Percentiles rank a stretch among this genome's conserved stretches.
Conservation (phyloP, 495 filamentous ascomycete genomes). For the Penicillium simplicissimum region DNA sequence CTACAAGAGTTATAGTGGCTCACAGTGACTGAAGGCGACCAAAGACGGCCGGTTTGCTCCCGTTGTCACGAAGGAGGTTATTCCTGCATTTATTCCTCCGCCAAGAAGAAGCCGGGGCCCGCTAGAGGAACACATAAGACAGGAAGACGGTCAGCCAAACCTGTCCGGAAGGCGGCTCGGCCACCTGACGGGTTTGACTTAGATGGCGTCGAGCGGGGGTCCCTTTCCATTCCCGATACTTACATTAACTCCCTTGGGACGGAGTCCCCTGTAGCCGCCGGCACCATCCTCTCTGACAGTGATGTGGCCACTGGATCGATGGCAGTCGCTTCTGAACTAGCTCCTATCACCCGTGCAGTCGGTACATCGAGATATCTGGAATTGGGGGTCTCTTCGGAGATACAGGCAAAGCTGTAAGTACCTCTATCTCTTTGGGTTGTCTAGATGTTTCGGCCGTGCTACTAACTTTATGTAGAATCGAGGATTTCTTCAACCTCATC, state of each 20-base stretch:
- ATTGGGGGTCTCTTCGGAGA: constrained; percentile 5
- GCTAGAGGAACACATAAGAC: constrained; percentile 10
- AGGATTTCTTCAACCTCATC: background rate
- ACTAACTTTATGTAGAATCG: background rate
- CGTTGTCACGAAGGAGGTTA: constrained; percentile 26
- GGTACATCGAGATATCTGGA: background rate
- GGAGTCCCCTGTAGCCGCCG: background rate
- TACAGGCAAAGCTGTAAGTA: constrained; percentile 16
- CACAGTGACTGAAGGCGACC: constrained; percentile 15
- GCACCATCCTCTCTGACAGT: background rate
- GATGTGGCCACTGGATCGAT: background rate
- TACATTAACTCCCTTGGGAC: background rate
- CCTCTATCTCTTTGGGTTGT: constrained; percentile 5
- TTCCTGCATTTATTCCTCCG: constrained; percentile 16
- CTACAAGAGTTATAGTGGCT: constrained; percentile 2
- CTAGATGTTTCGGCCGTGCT: constrained; percentile 11
- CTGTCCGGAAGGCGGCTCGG: background rate
- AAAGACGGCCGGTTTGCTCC: constrained; percentile 21
- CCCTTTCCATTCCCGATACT: background rate
- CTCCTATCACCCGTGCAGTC: background rate
- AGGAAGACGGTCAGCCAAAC: background rate
- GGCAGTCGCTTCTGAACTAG: background rate
- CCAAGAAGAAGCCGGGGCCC: constrained; percentile 17
- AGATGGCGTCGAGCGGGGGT: background rate
- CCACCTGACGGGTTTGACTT: background rate